Evolutionary conservation across 129 eudicot species (phyloP).

Genomic region (Ambrosia trifida): DNA sequence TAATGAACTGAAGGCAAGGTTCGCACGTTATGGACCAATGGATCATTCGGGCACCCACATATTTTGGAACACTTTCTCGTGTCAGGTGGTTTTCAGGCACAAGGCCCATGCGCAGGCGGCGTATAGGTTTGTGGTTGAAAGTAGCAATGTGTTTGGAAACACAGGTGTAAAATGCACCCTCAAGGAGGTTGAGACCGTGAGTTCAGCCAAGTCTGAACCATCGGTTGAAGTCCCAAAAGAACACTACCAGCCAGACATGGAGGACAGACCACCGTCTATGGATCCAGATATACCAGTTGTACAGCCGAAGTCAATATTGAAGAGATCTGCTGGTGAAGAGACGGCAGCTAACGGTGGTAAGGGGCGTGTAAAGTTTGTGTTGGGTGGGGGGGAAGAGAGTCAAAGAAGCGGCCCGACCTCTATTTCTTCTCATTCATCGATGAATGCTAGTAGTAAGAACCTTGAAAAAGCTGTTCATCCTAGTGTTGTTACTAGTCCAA

Average conservation of each 20-base stretch:
- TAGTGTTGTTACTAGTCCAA: slow-evolving; percentile 21
- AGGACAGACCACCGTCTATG: too few species aligned
- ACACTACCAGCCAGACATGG: too few species aligned
- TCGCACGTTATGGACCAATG: slow-evolving; percentile 74
- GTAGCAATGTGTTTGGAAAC: slow-evolving; percentile 58
- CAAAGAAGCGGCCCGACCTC: slow-evolving; percentile 48
- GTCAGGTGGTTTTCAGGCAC: slow-evolving; percentile 63
- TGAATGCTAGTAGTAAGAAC: slow-evolving; percentile 73
- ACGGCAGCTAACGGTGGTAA: slow-evolving; percentile 27
- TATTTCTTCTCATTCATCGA: slow-evolving; percentile 46
- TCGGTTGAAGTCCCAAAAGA: too few species aligned
- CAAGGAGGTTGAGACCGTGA: slow-evolving; percentile 37
- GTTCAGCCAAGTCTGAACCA: background rate
- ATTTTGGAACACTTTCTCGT: slow-evolving; percentile 61
- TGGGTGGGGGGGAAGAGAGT: slow-evolving; percentile 71
- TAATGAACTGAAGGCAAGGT: slow-evolving; percentile 73
- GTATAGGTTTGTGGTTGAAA: slow-evolving; percentile 40
- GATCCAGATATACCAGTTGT: background rate
- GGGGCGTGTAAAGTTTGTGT: slow-evolving; percentile 70
- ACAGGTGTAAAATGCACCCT: slow-evolving; percentile 49
- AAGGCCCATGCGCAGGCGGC: slow-evolving; percentile 64
- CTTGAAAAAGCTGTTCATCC: slow-evolving; percentile 44
- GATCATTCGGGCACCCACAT: slow-evolving; percentile 58
- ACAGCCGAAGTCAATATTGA: slow-evolving; percentile 72
- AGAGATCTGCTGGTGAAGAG: slow-evolving; percentile 68